Evolutionary conservation across 129 eudicot genomes (phyloP), one percentile per base, ranked within the genome.

Genomic region (Glebionis coronaria): DNA sequence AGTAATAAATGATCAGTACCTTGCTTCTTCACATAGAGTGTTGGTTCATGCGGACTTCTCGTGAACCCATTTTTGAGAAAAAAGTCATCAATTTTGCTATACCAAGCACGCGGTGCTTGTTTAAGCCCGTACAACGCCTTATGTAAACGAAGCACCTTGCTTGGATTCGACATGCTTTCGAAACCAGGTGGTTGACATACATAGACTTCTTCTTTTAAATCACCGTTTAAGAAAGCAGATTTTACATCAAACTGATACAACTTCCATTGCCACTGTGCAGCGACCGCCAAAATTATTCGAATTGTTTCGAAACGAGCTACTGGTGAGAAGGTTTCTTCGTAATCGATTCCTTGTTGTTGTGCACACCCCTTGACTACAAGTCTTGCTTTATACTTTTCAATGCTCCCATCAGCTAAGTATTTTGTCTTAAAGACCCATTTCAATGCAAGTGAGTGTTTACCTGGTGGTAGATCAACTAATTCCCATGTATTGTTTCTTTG

Each of bases 281-380:
- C 63, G 3, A 73, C 9, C 1, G 71, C 70, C 1, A 73, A 44
- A 1, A 73, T 5, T 2, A 53, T 14, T 3, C 54, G 44, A 14
- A 61, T 19, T 3, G 50, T 73, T 12, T 62, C 64, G 12, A 49
- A 63, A 15, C 70, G 12, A 15, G 63, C 77, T 4, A 73, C 27
- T 11, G 64, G 63, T 3, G 71, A 31, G 16, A 73, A 73, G 0
- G 56, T 54, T 4, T 73, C 55, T 14, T 64, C 71, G 27, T 50
- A 74, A 21, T 56, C 73, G n/a, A 74, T 45, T 42, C 72, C 72
- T 2, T 52, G 35, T 56, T 73, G 23, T 16, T 74, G 79, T 57
- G 73, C 18, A 16, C 42, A 67, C 0, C 73, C 79, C 12, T 44
- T 66, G 0, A 29, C 73, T 1, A 74, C 79, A 15, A 74, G 20